Evolutionary conservation across 2,329 filamentous ascomycete genomes (phyloP).

Genomic region (Claviceps monticola): DNA sequence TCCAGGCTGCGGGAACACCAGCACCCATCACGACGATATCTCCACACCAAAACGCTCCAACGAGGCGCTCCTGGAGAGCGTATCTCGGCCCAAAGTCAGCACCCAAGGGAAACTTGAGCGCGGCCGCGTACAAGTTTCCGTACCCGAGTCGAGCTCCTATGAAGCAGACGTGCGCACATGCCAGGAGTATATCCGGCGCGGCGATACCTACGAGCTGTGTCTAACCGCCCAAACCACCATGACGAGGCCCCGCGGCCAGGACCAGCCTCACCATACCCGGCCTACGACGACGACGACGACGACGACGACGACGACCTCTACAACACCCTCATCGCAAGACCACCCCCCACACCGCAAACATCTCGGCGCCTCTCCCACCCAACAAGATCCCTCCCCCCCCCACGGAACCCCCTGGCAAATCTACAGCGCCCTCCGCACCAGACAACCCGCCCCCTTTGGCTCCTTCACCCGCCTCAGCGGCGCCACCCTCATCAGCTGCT

Average conservation of each 20-base stretch:
- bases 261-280: conserved; percentile 19
- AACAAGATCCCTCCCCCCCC: background rate
- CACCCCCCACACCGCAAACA: background rate
- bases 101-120: background rate
- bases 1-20: conserved; percentile 1
- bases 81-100: background rate
- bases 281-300: background rate
- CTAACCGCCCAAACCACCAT: conserved; percentile 64
- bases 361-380: background rate
- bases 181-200: conserved; percentile 57
- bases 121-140: conserved; percentile 16
- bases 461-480: conserved; percentile 61
- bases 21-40: background rate
- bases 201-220: conserved; percentile 77
- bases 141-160: conserved; percentile 39
- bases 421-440: conserved; percentile 53
- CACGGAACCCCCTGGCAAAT: conserved; percentile 46
- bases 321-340: background rate
- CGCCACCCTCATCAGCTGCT: conserved; percentile 65
- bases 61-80: conserved; percentile 8
- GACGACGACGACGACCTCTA: background rate
- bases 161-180: conserved; percentile 53
- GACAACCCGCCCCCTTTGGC: conserved; percentile 74
- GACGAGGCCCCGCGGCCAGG: conserved; percentile 29
- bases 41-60: conserved; percentile 6